Evolutionary conservation across 345 rosid species (phyloP).

Genomic region (Syzygium grande): DNA sequence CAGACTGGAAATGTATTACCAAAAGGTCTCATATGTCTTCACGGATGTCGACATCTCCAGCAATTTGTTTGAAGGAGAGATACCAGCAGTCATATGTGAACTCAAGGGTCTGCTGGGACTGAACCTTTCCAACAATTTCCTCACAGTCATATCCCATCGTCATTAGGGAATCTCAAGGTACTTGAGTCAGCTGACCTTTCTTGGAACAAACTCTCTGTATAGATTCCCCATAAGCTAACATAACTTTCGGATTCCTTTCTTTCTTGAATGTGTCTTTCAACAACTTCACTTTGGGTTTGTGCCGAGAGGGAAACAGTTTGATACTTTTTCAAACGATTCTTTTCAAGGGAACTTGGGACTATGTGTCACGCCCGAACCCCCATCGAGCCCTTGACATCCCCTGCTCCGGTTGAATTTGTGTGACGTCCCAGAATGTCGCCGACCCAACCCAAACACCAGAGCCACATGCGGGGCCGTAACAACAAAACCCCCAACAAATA

Average conservation of each 20-base stretch:
- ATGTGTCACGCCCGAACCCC: no score
- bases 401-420: no score
- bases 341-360: conserved; percentile 8
- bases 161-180: neutral
- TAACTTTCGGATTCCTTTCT: neutral
- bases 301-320: conserved; percentile 4
- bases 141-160: neutral
- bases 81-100: conserved; percentile 1
- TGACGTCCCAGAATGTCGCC: no score
- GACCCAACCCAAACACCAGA: no score
- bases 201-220: neutral
- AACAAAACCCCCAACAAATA: no score
- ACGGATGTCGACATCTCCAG: neutral
- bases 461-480: no score
- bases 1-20: neutral
- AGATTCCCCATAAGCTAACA: neutral
- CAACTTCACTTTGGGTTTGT: conserved; percentile 1
- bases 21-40: neutral
- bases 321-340: neutral
- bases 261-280: neutral
- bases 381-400: no score
- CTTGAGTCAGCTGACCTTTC: conserved; percentile 5
- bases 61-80: conserved; percentile 8
- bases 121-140: neutral
- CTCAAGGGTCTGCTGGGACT: neutral